A percentile compares a stretch with the other conserved stretches of the same genome.
Evolutionary conservation across 73 alveolate genomes (phyloP).

Genomic region (Paramecium octaurelia): DNA sequence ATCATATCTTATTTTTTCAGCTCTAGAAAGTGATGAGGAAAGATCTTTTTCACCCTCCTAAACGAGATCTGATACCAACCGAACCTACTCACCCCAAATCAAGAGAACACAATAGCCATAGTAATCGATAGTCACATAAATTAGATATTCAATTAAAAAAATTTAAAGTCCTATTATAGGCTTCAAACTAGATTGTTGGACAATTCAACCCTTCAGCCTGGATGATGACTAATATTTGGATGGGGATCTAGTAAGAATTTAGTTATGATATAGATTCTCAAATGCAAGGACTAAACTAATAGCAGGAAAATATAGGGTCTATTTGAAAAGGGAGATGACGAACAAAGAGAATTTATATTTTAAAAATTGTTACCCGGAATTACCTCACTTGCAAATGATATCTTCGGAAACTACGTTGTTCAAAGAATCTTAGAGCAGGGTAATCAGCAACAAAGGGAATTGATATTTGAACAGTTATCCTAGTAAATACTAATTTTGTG

Average conservation of each 20-base stretch:
- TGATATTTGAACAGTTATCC: background rate
- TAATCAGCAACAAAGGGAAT: background rate
- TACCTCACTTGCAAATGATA: background rate
- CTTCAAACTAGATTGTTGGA: conserved; percentile 1
- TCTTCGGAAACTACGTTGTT: background rate
- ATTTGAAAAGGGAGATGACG: conserved; percentile 14
- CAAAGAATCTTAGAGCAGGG: background rate
- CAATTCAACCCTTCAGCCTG: background rate
- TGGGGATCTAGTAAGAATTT: background rate
- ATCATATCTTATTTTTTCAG: background rate
- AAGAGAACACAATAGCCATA: background rate
- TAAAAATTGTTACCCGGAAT: background rate
- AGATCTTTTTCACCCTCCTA: background rate
- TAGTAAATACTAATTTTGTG: background rate
- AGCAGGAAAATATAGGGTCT: background rate
- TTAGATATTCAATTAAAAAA: background rate
- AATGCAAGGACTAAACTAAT: background rate
- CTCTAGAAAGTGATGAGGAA: background rate
- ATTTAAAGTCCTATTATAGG: background rate
- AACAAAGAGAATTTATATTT: conserved; percentile 1
- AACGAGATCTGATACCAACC: background rate
- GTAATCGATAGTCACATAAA: background rate
- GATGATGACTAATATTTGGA: background rate
- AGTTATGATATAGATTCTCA: background rate
- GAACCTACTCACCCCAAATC: background rate